Conservation (phyloP, 2,329 filamentous ascomycete species). For the Trichoderma polysporum region DNA sequence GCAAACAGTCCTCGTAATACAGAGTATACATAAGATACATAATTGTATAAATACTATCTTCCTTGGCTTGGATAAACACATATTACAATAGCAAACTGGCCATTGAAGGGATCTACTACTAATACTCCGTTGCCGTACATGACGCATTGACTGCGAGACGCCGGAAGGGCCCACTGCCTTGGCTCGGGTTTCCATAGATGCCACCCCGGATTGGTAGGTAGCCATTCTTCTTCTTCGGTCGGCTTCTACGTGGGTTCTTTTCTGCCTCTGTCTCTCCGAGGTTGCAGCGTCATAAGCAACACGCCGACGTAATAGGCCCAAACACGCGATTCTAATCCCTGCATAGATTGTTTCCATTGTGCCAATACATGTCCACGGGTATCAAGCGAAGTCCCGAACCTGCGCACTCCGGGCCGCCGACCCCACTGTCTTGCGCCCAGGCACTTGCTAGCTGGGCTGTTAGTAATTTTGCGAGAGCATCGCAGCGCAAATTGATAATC, state of each 20-base stretch:
- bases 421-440: neutral
- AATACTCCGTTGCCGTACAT: too few relatives aligned
- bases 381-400: slow-evolving; percentile 7
- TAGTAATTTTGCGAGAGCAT: slow-evolving; percentile 15
- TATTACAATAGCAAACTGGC: too few relatives aligned
- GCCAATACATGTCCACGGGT: neutral
- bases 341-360: neutral
- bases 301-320: neutral
- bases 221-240: neutral
- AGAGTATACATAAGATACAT: too few relatives aligned
- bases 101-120: too few relatives aligned
- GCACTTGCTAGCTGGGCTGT: neutral
- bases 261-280: neutral
- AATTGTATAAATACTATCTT: too few relatives aligned
- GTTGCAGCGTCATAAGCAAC: neutral
- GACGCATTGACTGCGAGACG: neutral
- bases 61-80: too few relatives aligned
- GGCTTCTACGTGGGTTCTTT: slow-evolving; percentile 4
- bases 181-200: neutral
- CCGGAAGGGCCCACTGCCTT: neutral
- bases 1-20: neutral
- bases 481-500: slow-evolving; percentile 20
- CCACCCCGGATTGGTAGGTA: too few relatives aligned
- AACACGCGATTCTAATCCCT: neutral
- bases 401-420: slow-evolving; percentile 12